Conservation (phyloP, 2,329 filamentous ascomycete species). For the Tolypocladium pustulatum region DNA sequence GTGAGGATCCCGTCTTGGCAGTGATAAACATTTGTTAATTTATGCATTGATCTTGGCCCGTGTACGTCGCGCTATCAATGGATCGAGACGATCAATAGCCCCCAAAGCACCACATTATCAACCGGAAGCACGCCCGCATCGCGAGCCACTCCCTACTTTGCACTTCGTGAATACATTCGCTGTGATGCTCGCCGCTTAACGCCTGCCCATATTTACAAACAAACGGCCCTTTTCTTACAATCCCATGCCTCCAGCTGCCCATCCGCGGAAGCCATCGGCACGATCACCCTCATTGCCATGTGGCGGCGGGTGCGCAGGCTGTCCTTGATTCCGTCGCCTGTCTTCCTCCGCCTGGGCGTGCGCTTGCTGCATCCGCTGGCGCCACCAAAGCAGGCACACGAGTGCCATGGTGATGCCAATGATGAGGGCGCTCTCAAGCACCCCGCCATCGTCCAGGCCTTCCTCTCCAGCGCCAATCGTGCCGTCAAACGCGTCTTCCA, state of each 20-base stretch:
- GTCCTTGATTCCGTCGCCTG: conserved; percentile 20
- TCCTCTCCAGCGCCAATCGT: conserved; percentile 49
- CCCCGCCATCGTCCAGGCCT: conserved; percentile 61
- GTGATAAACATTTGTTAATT: background rate
- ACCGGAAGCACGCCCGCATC: background rate
- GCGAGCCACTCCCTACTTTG: background rate
- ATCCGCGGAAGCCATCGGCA: conserved; percentile 19
- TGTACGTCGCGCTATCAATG: background rate
- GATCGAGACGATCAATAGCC: background rate
- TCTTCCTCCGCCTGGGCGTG: conserved; percentile 26
- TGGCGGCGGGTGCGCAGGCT: conserved; percentile 13
- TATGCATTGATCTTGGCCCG: background rate
- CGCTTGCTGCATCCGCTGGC: conserved; percentile 57
- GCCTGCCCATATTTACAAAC: conserved; percentile 8
- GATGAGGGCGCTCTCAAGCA: conserved; percentile 79
- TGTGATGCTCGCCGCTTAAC: conserved; percentile 9
- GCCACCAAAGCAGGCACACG: conserved; percentile 70
- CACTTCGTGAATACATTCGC: background rate
- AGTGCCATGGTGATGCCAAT: conserved; percentile 65
- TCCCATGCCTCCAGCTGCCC: conserved; percentile 25
- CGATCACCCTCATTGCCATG: conserved; percentile 9
- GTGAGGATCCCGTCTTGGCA: background rate
- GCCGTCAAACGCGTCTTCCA: conserved; percentile 42
- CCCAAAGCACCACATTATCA: background rate
- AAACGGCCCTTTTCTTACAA: conserved; percentile 11